Percentiles rank a stretch among this genome's conserved stretches.
Conservation (phyloP, 2,329 filamentous ascomycete genomes). For the Orbilia brochopaga region DNA sequence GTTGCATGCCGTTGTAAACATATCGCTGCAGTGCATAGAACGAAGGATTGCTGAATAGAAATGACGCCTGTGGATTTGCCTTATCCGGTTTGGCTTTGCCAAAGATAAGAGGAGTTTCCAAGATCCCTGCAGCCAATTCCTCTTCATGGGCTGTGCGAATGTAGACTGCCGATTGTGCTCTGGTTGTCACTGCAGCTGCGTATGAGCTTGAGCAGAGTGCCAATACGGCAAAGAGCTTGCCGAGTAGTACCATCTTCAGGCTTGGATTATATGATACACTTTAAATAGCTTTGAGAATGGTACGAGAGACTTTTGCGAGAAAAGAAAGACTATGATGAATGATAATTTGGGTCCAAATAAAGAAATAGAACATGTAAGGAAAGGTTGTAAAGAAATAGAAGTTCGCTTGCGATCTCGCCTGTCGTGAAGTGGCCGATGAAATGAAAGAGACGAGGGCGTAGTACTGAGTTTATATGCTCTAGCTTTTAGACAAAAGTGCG, state of each 20-base stretch:
- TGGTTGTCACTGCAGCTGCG: conserved; percentile 12
- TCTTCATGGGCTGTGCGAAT: conserved; percentile 16
- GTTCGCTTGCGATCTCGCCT: no score
- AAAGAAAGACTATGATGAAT: neutral
- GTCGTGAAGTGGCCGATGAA: no score
- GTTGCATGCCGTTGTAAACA: conserved; percentile 46
- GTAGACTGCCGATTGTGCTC: conserved; percentile 9
- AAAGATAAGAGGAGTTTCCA: conserved; percentile 30
- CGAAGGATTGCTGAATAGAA: conserved; percentile 33
- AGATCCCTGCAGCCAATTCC: conserved; percentile 18
- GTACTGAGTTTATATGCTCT: neutral
- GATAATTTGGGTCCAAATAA: neutral
- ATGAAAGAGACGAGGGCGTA: neutral
- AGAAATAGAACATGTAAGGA: no score
- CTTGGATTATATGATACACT: no score
- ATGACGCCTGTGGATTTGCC: conserved; percentile 38
- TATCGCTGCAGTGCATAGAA: conserved; percentile 39
- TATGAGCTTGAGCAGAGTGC: conserved; percentile 17
- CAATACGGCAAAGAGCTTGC: conserved; percentile 19
- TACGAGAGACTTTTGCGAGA: no score
- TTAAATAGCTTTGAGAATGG: no score
- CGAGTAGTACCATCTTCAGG: conserved; percentile 16
- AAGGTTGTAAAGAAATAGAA: neutral
- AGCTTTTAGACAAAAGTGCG: neutral
- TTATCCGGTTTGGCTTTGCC: conserved; percentile 27